A percentile compares a stretch with the other conserved stretches of the same genome.
Evolutionary conservation across 345 rosid genomes (phyloP).

Genomic region (Linum trigynum): DNA sequence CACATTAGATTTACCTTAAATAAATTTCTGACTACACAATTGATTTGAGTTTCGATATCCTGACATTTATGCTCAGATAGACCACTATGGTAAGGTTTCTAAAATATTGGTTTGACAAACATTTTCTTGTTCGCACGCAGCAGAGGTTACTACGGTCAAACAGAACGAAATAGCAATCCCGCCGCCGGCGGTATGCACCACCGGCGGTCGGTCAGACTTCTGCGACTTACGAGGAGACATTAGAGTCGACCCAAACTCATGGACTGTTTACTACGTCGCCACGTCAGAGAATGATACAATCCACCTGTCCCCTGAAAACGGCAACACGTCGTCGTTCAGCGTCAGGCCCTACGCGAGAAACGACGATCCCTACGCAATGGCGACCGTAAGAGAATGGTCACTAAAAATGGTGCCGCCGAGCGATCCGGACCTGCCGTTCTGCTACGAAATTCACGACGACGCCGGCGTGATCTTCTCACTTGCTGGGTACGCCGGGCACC

Average conservation of each 20-base stretch:
- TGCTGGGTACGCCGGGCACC: slow-evolving; percentile 66
- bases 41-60: too few relatives aligned
- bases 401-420: slow-evolving; percentile 21
- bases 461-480: slow-evolving; percentile 61
- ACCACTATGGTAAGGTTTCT: too few relatives aligned
- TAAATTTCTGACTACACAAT: too few relatives aligned
- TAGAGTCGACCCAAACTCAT: slow-evolving; percentile 44
- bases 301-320: neutral
- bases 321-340: slow-evolving; percentile 28
- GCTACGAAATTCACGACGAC: slow-evolving; percentile 35
- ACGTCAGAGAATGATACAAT: slow-evolving; percentile 9
- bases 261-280: slow-evolving; percentile 24
- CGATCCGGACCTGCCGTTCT: slow-evolving; percentile 12
- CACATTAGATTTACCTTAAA: too few relatives aligned
- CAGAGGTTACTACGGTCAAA: neutral
- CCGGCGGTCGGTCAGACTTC: slow-evolving; percentile 43
- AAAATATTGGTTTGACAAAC: too few relatives aligned
- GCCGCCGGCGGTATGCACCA: slow-evolving; percentile 21
- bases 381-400: slow-evolving; percentile 44
- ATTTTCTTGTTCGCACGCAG: too few relatives aligned
- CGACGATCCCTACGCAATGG: slow-evolving; percentile 44
- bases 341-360: slow-evolving; percentile 67
- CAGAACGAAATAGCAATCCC: slow-evolving; percentile 20
- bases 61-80: too few relatives aligned
- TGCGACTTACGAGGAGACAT: slow-evolving; percentile 53